Percentiles rank a stretch among this genome's conserved stretches.
Evolutionary conservation across 2,329 filamentous ascomycete species (phyloP).

Genomic region (Trichophyton rubrum): DNA sequence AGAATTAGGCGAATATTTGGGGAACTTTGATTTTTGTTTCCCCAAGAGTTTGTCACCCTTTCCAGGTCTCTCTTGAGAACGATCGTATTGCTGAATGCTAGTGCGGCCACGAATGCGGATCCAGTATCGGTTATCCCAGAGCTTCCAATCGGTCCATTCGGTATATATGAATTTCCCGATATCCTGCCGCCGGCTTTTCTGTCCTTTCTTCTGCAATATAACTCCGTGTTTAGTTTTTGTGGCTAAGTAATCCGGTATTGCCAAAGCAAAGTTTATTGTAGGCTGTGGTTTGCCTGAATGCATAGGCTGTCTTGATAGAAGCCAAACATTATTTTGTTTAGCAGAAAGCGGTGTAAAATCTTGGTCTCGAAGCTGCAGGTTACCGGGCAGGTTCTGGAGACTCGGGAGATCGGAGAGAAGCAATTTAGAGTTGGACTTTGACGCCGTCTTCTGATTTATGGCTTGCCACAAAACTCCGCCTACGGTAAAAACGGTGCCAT

Average conservation of each 20-base stretch:
- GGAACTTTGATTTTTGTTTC: conserved; percentile 4
- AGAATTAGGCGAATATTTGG: conserved; percentile 6
- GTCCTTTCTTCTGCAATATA: background rate
- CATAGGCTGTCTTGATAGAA: conserved; percentile 28
- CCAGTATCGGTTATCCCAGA: conserved; percentile 49
- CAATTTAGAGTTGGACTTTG: background rate
- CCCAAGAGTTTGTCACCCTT: background rate
- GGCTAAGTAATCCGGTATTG: conserved; percentile 11
- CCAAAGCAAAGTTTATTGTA: conserved; percentile 15
- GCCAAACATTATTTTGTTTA: conserved; percentile 25
- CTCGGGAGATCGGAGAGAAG: too few relatives aligned
- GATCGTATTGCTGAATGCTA: background rate
- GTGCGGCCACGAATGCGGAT: conserved; percentile 29
- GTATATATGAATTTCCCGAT: conserved; percentile 3
- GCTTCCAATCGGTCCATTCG: conserved; percentile 27
- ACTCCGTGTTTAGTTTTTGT: background rate
- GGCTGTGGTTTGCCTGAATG: conserved; percentile 16
- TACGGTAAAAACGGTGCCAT: conserved; percentile 34
- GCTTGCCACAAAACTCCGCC: conserved; percentile 39
- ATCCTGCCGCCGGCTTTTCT: background rate
- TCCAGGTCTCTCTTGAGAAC: background rate
- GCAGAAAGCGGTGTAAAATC: background rate
- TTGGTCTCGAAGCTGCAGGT: background rate
- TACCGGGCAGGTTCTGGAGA: background rate
- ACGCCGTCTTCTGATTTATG: conserved; percentile 3